Percentiles rank a stretch among this genome's conserved stretches.
These are phyloP conservation scores for Rhynchospora tenuis DNA, from an alignment of 176 grass and related monocot genomes.

Conservation along the genomic window DNA sequence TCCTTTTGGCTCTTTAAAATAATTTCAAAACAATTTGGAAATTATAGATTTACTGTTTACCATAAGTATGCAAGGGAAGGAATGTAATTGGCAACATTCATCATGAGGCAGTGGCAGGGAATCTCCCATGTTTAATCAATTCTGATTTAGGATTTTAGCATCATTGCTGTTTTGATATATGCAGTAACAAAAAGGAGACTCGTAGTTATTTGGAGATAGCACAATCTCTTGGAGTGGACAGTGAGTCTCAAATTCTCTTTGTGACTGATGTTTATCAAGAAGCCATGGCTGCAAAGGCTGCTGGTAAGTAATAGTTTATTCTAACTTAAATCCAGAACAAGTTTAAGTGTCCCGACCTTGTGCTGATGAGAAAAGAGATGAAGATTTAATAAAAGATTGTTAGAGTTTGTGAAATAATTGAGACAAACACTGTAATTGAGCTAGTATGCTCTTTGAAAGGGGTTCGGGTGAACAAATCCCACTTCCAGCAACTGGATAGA, in stretches of 20 bases:
- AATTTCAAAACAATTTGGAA: not conserved
- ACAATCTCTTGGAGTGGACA: conserved; percentile 73
- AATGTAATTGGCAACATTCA: too few relatives aligned
- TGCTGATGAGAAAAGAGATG: not conserved
- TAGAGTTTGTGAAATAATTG: not conserved
- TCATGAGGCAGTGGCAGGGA: too few relatives aligned
- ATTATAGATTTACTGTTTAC: not conserved
- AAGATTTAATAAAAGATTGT: not conserved
- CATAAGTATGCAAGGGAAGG: not conserved
- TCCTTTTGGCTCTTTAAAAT: not conserved
- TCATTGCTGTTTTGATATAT: conserved; percentile 11
- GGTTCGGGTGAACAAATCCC: not conserved
- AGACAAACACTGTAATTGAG: not conserved
- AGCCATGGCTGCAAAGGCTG: conserved; percentile 71
- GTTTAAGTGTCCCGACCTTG: not conserved
- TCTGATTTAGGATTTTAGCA: not conserved
- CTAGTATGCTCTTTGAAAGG: not conserved
- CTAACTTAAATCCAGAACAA: conserved; percentile 3
- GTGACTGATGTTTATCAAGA: conserved; percentile 87
- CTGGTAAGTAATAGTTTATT: conserved; percentile 49
- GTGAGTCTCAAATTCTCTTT: conserved; percentile 74
- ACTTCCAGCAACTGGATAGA: not conserved
- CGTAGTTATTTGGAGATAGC: conserved; percentile 84
- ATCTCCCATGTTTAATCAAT: not conserved
- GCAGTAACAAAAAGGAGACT: conserved; percentile 85